Base-by-base conservation (phyloP, 2,329 filamentous ascomycete species). In the Colletotrichum plurivorum region DNA sequence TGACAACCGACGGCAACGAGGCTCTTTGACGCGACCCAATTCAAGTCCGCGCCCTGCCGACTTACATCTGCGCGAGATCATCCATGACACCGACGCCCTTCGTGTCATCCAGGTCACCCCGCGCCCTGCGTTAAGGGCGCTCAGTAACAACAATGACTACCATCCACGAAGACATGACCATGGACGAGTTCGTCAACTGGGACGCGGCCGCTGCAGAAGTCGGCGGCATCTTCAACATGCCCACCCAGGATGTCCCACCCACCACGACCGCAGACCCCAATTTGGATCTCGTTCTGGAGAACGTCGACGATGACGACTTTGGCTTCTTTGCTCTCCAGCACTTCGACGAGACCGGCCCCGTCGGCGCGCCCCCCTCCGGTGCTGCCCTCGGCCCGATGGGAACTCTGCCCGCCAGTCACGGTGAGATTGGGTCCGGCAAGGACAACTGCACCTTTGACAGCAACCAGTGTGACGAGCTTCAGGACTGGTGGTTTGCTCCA, bases 121-220 rank as follows among this genome's bases (percentile, higher is more conserved):
- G 59, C 67, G 62, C 62, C 69, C 62, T 63, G 25, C 49, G 25
- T 59, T 63, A 61, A 67, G 48, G 53, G 58, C 55, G 36, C n/a
- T 54, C 36, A 57, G 27, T 48, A 52, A 73, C 57, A 52, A 73
- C 56, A 65, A 80, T 80, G 79, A 68, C 79, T n/a, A 70, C 73
- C 66, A 74, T 87, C 71, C 62, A 64, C 36, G 83, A 88, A 64
- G 85, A 89, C 62, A 81, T 25, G 22, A 25, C 22, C 22, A 25
- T 87, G 82, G 89, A 91, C 63, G 86, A 90, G 71, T 89, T 92
- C 76, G 87, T 93, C 77, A 83, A 90, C 76, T 91, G 89, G 87
- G 87, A 89, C 73, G 79, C 84, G 67, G 82, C 84, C 57, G 84
- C 80, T 53, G 79, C 82, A 49, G 76, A 78, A 48, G 74, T 79